A percentile compares a stretch with the other conserved stretches of the same genome.
Evolutionary conservation across 1,284 basidiomycete species (phyloP).

Genomic region (Porogramme epimiltina): DNA sequence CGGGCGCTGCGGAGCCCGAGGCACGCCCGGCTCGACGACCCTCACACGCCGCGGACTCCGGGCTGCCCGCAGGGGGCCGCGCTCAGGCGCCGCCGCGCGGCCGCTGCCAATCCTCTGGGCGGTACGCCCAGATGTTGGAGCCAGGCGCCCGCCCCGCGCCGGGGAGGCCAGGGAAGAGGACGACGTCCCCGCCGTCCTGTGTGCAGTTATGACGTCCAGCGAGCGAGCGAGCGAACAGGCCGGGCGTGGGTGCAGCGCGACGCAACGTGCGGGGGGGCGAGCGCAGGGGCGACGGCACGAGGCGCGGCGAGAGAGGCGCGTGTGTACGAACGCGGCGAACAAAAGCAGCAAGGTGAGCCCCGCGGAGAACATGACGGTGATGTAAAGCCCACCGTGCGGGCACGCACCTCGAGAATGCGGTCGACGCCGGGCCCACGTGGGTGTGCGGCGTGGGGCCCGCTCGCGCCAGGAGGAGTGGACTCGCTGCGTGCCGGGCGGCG

Average conservation of each 20-base stretch:
- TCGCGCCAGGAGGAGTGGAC: conserved; percentile 6
- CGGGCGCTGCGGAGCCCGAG: too few species aligned
- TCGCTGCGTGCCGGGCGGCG: conserved; percentile 17
- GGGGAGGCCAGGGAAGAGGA: conserved; percentile 12
- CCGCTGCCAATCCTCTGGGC: conserved; percentile 20
- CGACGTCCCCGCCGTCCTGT: conserved; percentile 22
- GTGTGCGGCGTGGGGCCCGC: conserved; percentile 5
- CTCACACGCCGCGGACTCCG: neutral
- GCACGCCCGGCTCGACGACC: too few species aligned
- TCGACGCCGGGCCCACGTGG: conserved; percentile 21
- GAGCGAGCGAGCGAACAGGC: neutral
- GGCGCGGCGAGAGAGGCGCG: too few species aligned
- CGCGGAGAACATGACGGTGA: conserved; percentile 1
- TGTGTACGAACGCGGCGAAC: neutral
- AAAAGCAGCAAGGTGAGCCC: neutral
- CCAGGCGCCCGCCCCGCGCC: conserved; percentile 1
- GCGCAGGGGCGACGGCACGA: neutral
- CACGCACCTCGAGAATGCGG: conserved; percentile 23
- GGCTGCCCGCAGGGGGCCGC: neutral
- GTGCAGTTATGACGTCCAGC: too few species aligned
- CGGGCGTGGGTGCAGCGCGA: too few species aligned
- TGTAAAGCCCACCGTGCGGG: conserved; percentile 4
- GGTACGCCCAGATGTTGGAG: conserved; percentile 18
- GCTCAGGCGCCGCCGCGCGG: conserved; percentile 16
- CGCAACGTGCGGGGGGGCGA: too few species aligned